Evolutionary conservation across 2,329 filamentous ascomycete species (phyloP), one percentile per base, ranked within the genome.

Genomic region (Delphinella strobiligena): DNA sequence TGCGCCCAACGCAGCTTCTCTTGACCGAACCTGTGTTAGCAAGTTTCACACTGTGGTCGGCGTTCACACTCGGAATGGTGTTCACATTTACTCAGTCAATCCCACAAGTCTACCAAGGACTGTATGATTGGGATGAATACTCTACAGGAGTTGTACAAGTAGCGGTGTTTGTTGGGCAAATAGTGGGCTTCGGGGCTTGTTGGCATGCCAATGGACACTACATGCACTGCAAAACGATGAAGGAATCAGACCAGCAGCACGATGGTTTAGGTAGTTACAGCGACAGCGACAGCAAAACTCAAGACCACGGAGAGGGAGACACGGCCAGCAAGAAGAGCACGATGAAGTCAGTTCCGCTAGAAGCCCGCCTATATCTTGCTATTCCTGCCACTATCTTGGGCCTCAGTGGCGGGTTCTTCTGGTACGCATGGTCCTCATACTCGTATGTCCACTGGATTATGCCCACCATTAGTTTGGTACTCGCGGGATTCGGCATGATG

Each of bases 81-180:
- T 71, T 66, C 50, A 58, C 69, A 45, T 69, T 67, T 51, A 70
- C 67, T 0, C 67, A 71, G 42, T 66, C 61, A 19, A 61, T 66
- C 33, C 59, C 59, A 8, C 57, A 64, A 46, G 60, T 68, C 37
- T 67, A 63, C 49, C 41, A 48, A 2, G 45, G 40, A 1, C 45
- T 64, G 2, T 68, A 68, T 47, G 52, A 45, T 24, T 68, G 59
- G 60, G 46, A 51, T 0, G 58, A 54, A n/a, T 61, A 61, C 41
- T 55, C 57, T 18, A 63, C 61, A 9, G 66, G 66, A 12, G 57
- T 65, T 19, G 56, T 69, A 0, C 66, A 69, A 45, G 51, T 44
- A 12, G 62, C 66, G 1, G 53, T 70, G 8, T 61, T 68, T 2
- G 50, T 68, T 4, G 68, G 68, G 10, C 64, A 69, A 43, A 24